Evolutionary conservation across 176 grass and related monocot species (phyloP).

Genomic region (Eremochloa ophiuroides): DNA sequence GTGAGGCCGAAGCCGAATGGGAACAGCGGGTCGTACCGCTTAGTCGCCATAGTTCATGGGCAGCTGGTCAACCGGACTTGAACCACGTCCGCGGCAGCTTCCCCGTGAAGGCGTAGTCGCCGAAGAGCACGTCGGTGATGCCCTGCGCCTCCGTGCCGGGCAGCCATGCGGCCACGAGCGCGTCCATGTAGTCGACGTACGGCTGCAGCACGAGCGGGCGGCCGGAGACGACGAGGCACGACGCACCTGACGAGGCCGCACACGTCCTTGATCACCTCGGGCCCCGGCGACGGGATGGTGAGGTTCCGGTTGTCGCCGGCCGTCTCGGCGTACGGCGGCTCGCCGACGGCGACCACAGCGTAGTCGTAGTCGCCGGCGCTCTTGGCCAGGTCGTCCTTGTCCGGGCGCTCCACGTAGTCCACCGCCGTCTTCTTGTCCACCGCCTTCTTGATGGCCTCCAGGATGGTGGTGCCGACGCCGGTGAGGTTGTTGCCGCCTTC

Average conservation of each 20-base stretch:
- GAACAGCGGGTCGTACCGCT: constrained; percentile 64
- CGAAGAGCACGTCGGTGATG: constrained; percentile 73
- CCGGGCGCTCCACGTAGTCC: constrained; percentile 41
- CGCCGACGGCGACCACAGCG: constrained; percentile 54
- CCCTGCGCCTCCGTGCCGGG: constrained; percentile 77
- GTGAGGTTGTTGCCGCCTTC: constrained; percentile 59
- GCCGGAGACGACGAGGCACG: constrained; percentile 57
- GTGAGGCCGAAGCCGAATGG: constrained; percentile 68
- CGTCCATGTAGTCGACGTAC: constrained; percentile 53
- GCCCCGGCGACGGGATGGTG: constrained; percentile 46
- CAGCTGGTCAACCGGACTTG: constrained; percentile 78
- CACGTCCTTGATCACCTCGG: constrained; percentile 37
- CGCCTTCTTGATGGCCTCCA: constrained; percentile 49
- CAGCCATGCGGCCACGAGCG: constrained; percentile 82
- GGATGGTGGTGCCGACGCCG: constrained; percentile 54
- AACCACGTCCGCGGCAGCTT: constrained; percentile 86
- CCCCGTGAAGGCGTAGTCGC: constrained; percentile 68
- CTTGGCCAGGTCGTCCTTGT: constrained; percentile 35
- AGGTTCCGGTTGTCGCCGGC: constrained; percentile 56
- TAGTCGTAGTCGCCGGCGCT: constrained; percentile 43
- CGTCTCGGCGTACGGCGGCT: constrained; percentile 58
- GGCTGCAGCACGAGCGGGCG: constrained; percentile 70
- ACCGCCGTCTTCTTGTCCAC: constrained; percentile 43
- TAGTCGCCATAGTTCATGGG: constrained; percentile 79
- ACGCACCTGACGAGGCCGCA: constrained; percentile 59